phyloP scores from a whole-genome alignment of 495 filamentous ascomycete genomes.

The Lasiosphaeria ovina region DNA sequence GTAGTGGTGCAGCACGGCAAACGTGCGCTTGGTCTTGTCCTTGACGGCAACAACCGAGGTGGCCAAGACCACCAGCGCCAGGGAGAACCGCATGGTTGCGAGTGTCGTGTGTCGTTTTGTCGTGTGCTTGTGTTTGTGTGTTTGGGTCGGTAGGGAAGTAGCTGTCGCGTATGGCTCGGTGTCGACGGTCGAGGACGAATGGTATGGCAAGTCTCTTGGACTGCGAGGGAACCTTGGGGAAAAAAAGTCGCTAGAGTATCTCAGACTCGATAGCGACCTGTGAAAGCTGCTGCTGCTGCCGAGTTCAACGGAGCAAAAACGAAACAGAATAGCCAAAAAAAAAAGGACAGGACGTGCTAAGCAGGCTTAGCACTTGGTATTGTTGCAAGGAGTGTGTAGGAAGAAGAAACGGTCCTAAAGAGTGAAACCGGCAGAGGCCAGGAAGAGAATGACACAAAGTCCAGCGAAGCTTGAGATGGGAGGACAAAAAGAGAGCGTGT shows the following conservation, averaged over 20 bases:
- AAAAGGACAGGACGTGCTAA: constrained; percentile 41
- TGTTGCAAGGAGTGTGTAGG: constrained; percentile 17
- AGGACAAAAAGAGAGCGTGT: constrained; percentile 16
- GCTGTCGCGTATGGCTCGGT: constrained; percentile 2
- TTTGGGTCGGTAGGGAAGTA: constrained; percentile 2
- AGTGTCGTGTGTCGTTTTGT: neutral
- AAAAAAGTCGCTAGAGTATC: constrained; percentile 12
- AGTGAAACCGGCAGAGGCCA: constrained; percentile 22
- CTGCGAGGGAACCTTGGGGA: constrained; percentile 12
- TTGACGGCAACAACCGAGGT: constrained; percentile 32
- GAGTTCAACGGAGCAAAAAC: neutral
- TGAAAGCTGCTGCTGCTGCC: neutral
- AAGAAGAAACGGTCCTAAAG: constrained; percentile 16
- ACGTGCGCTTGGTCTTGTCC: constrained; percentile 35
- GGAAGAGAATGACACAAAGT: constrained; percentile 30
- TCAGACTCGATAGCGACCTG: constrained; percentile 9
- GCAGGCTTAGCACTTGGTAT: constrained; percentile 30
- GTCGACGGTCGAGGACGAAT: neutral
- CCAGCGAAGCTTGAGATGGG: constrained; percentile 22
- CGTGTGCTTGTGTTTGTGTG: constrained; percentile 1
- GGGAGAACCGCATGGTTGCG: constrained; percentile 23
- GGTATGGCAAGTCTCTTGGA: constrained; percentile 24
- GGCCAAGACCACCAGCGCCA: constrained; percentile 23
- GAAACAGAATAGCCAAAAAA: constrained; percentile 9
- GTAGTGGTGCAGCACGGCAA: constrained; percentile 46